These are phyloP conservation scores for Arabidopsis hybrid DNA, from an alignment of 441 rosid genomes.

Conservation along the genomic window DNA sequence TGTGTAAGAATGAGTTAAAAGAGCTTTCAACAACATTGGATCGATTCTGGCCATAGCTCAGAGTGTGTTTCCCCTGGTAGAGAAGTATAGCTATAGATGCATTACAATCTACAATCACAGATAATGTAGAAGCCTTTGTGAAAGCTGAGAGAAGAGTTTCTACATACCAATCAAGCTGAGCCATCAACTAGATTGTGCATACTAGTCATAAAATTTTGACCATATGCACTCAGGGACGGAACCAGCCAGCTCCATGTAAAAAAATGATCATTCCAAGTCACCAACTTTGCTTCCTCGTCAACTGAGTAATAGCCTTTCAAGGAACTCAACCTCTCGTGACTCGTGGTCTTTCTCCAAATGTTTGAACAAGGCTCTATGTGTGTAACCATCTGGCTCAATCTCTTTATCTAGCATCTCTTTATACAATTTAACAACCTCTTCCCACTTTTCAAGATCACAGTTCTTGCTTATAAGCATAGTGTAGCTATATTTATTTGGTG, in stretches of 20 bases:
- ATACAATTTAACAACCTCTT: conserved; percentile 69
- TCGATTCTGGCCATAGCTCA: conserved; percentile 33
- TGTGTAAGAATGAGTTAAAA: conserved; percentile 32
- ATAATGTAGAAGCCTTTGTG: conserved; percentile 16
- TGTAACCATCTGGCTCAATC: conserved; percentile 65
- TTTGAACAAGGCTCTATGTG: conserved; percentile 62
- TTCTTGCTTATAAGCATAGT: conserved; percentile 71
- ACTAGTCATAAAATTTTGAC: conserved; percentile 23
- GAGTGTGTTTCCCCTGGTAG: conserved; percentile 37
- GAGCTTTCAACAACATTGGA: conserved; percentile 33
- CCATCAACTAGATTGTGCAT: conserved; percentile 36
- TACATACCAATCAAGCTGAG: conserved; percentile 44
- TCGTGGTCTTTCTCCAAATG: conserved; percentile 58
- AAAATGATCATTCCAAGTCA: conserved; percentile 39
- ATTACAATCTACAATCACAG: conserved; percentile 19
- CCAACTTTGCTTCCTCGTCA: conserved; percentile 41
- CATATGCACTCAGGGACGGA: conserved; percentile 38
- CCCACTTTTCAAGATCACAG: conserved; percentile 59
- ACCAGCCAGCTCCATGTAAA: conserved; percentile 34
- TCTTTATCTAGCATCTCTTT: conserved; percentile 68
- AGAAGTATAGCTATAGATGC: conserved; percentile 25
- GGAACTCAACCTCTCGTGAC: conserved; percentile 52
- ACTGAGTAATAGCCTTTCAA: conserved; percentile 57
- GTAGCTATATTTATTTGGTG: conserved; percentile 73
- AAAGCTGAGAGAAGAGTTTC: conserved; percentile 23